Conservation (phyloP, 208 protist species). For the Naegleria fowleri region DNA sequence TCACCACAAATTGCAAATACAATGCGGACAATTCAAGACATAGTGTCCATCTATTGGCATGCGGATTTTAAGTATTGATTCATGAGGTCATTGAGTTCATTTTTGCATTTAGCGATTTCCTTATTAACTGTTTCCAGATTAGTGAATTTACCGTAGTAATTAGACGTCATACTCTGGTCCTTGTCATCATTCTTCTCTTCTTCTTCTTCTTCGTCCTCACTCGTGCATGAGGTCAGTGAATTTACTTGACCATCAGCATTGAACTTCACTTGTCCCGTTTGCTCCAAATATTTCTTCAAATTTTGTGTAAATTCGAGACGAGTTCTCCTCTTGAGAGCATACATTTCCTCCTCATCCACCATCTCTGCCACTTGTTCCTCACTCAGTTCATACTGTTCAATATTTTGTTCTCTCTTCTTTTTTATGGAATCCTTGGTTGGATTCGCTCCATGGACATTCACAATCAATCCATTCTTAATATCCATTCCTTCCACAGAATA, state of each 20-base stretch:
- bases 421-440: neutral
- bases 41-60: too few relatives aligned
- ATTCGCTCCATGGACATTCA: constrained; percentile 38
- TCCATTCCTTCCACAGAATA: neutral
- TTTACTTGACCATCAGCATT: too few relatives aligned
- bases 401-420: constrained; percentile 5
- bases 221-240: too few relatives aligned
- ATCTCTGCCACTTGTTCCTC: neutral
- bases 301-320: neutral
- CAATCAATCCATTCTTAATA: constrained; percentile 40
- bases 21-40: too few relatives aligned
- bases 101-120: neutral
- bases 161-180: too few relatives aligned
- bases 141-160: too few relatives aligned
- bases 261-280: neutral
- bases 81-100: neutral
- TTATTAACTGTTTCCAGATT: neutral
- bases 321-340: neutral
- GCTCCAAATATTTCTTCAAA: neutral
- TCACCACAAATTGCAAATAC: too few relatives aligned
- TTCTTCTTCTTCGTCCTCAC: neutral
- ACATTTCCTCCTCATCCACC: neutral
- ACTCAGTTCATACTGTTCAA: neutral
- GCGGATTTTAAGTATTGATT: neutral
- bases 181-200: neutral